Base-by-base conservation (phyloP, 2,329 filamentous ascomycete species). In the Xylaria digitata region DNA sequence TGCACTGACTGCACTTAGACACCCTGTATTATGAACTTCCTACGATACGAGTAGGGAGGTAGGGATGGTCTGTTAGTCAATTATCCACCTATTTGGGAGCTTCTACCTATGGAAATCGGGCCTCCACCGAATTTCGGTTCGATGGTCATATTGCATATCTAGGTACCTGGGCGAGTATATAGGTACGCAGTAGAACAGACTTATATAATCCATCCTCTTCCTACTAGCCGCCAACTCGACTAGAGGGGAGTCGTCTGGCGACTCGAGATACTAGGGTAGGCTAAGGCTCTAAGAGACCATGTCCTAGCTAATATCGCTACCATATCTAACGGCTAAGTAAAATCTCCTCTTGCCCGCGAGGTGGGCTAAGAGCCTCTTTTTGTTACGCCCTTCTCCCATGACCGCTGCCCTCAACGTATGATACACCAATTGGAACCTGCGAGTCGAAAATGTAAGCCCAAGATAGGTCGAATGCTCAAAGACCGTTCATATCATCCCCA, bases 401-500 rank as follows among this genome's bases (percentile, higher is more conserved):
- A 6, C 48, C 11, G 48, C 2, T 7, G 42, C n/a, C 26, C 17
- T 40, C 6, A 37, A 62, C 13, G 37, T 17, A 45, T 40, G 13
- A 48, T 45, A 54, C 46, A 37, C 46, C 11, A 7, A 50, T 48
- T 43, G 40, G 30, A 52, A 42, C 7, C 15, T 15, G 34, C 15
- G 42, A 23, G 17, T 40, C 4, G 43, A 54, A 40, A 15, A 40
- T 40, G 13, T 37, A 26, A 26, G 26, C 26, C 26, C 26, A 19
- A 26, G 13, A 15, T 43, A 26, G 37, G 34, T 46, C 13, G 49
- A 60, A 34, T 19, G 48, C 11, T 3, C 21, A 30, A 50, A 13
- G 59, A 30, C 43, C 30, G 4, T 52, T 61, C 34, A 71, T 55
- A 43, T 43, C 42, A 59, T 52, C 19, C 65, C 70, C 42, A 68